These are phyloP conservation scores for Closterium sp. DNA, from an alignment of 139 green algal species.

Conservation along the genomic window DNA sequence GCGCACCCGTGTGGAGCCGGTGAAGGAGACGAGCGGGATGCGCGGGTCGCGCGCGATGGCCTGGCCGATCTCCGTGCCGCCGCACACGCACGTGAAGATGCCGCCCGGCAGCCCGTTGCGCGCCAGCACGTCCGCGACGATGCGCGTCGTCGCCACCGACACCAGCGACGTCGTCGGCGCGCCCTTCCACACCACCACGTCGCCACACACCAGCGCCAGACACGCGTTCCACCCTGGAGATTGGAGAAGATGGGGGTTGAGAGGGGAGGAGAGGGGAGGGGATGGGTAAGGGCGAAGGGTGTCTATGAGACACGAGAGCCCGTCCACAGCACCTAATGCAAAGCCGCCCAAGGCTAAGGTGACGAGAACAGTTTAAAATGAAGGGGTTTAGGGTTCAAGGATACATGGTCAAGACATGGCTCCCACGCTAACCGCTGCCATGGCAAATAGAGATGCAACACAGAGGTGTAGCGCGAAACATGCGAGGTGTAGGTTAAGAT, in stretches of 20 bases:
- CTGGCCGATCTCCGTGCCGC: constrained; percentile 30
- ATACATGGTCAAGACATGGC: no score
- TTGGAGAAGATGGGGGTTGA: not conserved
- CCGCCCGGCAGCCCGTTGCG: constrained; percentile 23
- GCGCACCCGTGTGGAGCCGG: not conserved
- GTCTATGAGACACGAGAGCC: not conserved
- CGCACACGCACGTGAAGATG: constrained; percentile 44
- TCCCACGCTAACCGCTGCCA: no score
- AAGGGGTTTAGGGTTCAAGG: no score
- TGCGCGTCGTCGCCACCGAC: constrained; percentile 22
- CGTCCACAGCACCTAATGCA: no score
- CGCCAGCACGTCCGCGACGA: constrained; percentile 24
- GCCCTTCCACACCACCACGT: constrained; percentile 37
- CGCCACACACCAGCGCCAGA: constrained; percentile 27
- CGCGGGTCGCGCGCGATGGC: constrained; percentile 30
- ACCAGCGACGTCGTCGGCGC: constrained; percentile 37
- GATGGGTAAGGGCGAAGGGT: not conserved
- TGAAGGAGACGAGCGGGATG: constrained; percentile 43
- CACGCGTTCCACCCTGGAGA: constrained; percentile 24
- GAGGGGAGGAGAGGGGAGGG: not conserved
- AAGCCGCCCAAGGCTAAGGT: no score
- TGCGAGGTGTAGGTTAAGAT: no score
- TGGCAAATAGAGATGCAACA: no score
- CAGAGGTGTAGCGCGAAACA: no score
- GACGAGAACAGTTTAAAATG: no score